Evolutionary conservation across 164 flowering plant species (phyloP).

Genomic region (Protea cynaroides): DNA sequence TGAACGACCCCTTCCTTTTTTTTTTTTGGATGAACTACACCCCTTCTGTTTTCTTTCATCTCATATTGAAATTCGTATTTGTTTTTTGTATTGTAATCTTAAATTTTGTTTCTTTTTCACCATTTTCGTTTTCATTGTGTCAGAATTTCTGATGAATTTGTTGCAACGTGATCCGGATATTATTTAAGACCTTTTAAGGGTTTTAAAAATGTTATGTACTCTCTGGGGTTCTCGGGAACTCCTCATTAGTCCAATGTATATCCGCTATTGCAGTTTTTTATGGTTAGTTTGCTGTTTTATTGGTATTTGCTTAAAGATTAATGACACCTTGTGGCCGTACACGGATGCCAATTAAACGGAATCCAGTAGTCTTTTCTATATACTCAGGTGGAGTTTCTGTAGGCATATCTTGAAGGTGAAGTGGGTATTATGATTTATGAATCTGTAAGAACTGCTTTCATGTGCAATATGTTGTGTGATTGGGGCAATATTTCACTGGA

Average conservation of each 20-base stretch:
- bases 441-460: constrained; percentile 44
- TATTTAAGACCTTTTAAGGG: not conserved
- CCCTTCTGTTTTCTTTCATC: too few species aligned
- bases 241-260: not conserved
- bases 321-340: constrained; percentile 5
- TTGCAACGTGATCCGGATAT: too few species aligned
- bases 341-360: not conserved
- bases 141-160: not conserved
- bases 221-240: not conserved
- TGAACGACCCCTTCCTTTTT: too few species aligned
- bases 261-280: not conserved
- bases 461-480: not conserved
- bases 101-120: not conserved
- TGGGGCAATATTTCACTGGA: not conserved
- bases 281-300: not conserved
- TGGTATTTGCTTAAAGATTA: not conserved
- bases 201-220: not conserved
- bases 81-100: constrained; percentile 1
- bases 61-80: not conserved
- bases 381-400: constrained; percentile 31
- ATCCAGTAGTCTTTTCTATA: constrained; percentile 3
- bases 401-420: constrained; percentile 40
- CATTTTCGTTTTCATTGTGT: too few species aligned
- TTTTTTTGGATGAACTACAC: too few species aligned
- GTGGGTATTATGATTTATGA: constrained; percentile 34